Evolutionary conservation across 2,329 filamentous ascomycete genomes (phyloP), one percentile per base, ranked within the genome.

Genomic region (Mollisia scopiformis): DNA sequence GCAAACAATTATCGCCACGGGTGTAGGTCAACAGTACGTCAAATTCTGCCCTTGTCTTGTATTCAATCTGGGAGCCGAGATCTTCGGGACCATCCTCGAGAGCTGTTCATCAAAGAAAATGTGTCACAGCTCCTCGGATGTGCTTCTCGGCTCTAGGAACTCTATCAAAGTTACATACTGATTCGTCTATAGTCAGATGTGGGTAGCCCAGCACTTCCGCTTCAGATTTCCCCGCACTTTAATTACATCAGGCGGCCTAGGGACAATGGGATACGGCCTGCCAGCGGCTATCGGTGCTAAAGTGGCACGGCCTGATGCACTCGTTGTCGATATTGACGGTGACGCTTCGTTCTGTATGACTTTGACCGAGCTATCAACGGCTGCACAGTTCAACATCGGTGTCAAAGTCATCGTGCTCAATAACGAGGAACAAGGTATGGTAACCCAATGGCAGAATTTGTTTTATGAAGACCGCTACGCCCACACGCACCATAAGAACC

Each of bases 321-420:
- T 75, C 54, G 94, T 98, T 62, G 87, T 98, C 62, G 94, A 98
- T 76, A 96, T 98, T 72, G 95, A 99, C 75, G 95, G 95, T 64
- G 95, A 98, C 75, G 95, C 94, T n/a, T 97, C 93, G 2, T 98
- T 99, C 82, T 92, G 92, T 83, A 98, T 99, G 95, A 98, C 95
- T 6, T 83, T 97, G 62, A 97, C 94, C 1, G 95, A 99, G 80
- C 87, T 99, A 56, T 91, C 90, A 49, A 97, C 94, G 1, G 93
- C 93, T 41, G 87, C 91, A 8, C 93, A 99, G 79, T 98, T 98
- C 82, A 91, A 95, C 80, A 97, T 98, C 75, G 93, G 91, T 66
- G 89, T 96, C 77, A 98, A 98, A 84, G 84, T 98, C 63, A 92
- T 98, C 69, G 83, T 98, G 25, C 78, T 99, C 58, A 98, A 98